Evolutionary conservation across 2,329 filamentous ascomycete species (phyloP), one percentile per base, ranked within the genome.

Genomic region (Ophiostoma himal-ulmi): DNA sequence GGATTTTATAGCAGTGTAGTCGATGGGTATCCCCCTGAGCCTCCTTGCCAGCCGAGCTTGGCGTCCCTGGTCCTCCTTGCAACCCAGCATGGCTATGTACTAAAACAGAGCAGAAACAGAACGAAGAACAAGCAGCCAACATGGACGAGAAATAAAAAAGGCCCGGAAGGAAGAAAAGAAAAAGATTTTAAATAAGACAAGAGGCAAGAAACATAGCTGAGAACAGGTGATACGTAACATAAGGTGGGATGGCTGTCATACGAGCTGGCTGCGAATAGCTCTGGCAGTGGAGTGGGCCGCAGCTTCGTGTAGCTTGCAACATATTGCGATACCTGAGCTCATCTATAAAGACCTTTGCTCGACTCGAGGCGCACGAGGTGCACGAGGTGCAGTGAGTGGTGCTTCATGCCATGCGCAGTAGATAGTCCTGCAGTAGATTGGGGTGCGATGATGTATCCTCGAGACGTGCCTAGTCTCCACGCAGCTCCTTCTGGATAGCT

Each of bases 401-500:
- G 57, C 57, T 54, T 17, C 14, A 5, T 17, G 20, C 44, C 44
- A 5, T 20, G 44, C 44, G 44, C 44, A 48, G n/a, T 14, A 26
- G 22, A 57, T 14, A 5, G 10, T 26, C n/a, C 52, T 57, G 52
- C 52, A 57, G 13, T 22, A 57, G n/a, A 26, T 17, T 48, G 10
- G 52, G 10, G 22, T 22, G 52, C n/a, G 17, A 48, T 6, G 20
- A 6, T 7, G 14, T 6, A 6, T 20, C 44, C 44, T 48, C 14
- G 44, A 11, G 65, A 52, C 39, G 26, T 22, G 44, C 73, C 80
- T 71, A 74, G 10, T 72, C 70, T 3, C 67, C 73, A 39, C 73
- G 81, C 44, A 87, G 80, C 75, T 86, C 84, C 72, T 79, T 81
- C 75, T 86, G 84, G 66, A 87, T 79, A 73, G 81, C 78, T 67